These are phyloP conservation scores for Cryptococcus maquisensis DNA, from an alignment of 1,284 basidiomycete genomes.

Conservation along the genomic window DNA sequence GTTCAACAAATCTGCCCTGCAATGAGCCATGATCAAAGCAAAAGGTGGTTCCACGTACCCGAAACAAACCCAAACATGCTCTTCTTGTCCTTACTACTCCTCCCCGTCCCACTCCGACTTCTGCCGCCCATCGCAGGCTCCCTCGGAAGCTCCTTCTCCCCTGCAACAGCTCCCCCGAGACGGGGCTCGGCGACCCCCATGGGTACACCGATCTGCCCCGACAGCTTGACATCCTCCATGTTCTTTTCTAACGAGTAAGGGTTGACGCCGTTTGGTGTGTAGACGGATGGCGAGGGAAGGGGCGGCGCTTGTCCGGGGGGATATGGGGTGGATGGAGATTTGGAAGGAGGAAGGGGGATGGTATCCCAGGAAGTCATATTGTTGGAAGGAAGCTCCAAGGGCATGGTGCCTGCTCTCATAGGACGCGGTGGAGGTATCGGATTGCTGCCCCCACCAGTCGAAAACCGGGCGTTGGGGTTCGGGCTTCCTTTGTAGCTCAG, in stretches of 20 bases:
- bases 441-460: slow-evolving; percentile 21
- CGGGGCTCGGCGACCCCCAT: slow-evolving; percentile 27
- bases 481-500: slow-evolving; percentile 32
- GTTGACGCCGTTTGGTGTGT: slow-evolving; percentile 21
- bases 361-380: slow-evolving; percentile 18
- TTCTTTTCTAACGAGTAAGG: slow-evolving; percentile 32
- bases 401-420: slow-evolving; percentile 44
- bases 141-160: slow-evolving; percentile 39
- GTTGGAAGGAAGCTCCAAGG: slow-evolving; percentile 26
- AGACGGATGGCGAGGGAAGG: slow-evolving; percentile 20
- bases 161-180: background rate
- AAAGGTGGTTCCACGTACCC: slow-evolving; percentile 29
- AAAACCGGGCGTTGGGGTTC: slow-evolving; percentile 42
- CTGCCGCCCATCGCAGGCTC: slow-evolving; percentile 37
- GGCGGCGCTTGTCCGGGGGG: background rate
- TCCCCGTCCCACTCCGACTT: slow-evolving; percentile 46
- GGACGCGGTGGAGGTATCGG: slow-evolving; percentile 32
- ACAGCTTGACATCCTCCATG: slow-evolving; percentile 26
- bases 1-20: slow-evolving; percentile 64
- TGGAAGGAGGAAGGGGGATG: slow-evolving; percentile 12
- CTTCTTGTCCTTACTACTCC: slow-evolving; percentile 49
- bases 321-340: slow-evolving; percentile 5
- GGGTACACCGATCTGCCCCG: slow-evolving; percentile 26
- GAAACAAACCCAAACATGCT: slow-evolving; percentile 49
- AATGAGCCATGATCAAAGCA: background rate